Percentiles rank a stretch among this genome's conserved stretches.
Evolutionary conservation across 352 stramenopile species (phyloP).

Genomic region (Blastocystis sp.): DNA sequence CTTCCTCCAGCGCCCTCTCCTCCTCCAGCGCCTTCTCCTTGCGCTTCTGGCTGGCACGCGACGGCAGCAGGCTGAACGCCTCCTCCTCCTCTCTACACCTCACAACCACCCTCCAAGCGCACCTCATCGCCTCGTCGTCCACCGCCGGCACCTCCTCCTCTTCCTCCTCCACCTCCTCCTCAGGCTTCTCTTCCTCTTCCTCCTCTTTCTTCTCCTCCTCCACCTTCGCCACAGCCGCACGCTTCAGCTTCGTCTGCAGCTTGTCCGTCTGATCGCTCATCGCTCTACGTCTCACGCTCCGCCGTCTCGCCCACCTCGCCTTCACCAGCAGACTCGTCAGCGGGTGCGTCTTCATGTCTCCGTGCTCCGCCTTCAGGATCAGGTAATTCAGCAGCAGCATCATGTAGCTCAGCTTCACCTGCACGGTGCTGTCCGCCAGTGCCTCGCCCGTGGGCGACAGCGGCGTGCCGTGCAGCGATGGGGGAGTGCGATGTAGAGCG

Average conservation of each 20-base stretch:
- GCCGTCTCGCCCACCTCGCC: not conserved
- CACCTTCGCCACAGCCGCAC: not conserved
- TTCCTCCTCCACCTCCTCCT: not conserved
- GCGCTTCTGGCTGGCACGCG: not conserved
- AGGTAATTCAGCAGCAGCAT: slow-evolving; percentile 40
- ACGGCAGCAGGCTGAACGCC: not conserved
- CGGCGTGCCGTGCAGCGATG: not conserved
- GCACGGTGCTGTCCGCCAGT: not conserved
- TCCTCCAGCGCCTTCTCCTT: not conserved
- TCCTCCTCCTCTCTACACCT: slow-evolving; percentile 6
- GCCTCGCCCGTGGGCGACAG: not conserved
- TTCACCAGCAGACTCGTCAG: slow-evolving; percentile 6
- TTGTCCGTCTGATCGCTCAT: not conserved
- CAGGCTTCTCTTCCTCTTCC: not conserved
- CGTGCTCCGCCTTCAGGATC: slow-evolving; percentile 23
- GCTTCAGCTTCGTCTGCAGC: not conserved
- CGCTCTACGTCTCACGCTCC: slow-evolving; percentile 1
- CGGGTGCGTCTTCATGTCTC: slow-evolving; percentile 14
- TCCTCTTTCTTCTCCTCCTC: slow-evolving; percentile 19
- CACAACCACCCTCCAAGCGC: slow-evolving; percentile 73
- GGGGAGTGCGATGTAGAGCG: not conserved
- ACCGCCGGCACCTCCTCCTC: slow-evolving; percentile 63
- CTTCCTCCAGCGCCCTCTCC: slow-evolving; percentile 71
- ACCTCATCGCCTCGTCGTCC: not conserved
- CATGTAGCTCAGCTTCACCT: slow-evolving; percentile 3